A percentile compares a stretch with the other conserved stretches of the same genome.
These are phyloP conservation scores for Auricularia auricula-judae DNA, from an alignment of 768 basidiomycete species.

Conservation along the genomic window DNA sequence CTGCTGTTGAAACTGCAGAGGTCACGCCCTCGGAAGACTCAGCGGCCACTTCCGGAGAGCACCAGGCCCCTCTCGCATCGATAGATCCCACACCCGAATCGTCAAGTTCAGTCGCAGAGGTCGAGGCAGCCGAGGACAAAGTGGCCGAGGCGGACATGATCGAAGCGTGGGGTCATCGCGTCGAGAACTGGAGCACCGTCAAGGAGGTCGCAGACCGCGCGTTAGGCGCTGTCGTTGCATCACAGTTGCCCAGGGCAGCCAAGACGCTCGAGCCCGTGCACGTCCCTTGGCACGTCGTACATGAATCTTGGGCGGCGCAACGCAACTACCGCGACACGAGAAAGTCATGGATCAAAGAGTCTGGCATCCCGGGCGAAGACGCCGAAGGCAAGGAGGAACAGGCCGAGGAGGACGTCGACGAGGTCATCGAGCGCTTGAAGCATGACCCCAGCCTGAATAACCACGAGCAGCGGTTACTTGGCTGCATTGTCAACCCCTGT, in stretches of 20 bases:
- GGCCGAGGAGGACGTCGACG: slow-evolving; percentile 38
- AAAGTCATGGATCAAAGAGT: slow-evolving; percentile 49
- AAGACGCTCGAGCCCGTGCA: slow-evolving; percentile 35
- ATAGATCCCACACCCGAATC: background rate
- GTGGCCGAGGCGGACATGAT: slow-evolving; percentile 25
- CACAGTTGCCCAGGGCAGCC: slow-evolving; percentile 9
- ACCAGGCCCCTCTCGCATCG: background rate
- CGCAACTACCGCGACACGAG: slow-evolving; percentile 39
- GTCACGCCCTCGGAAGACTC: background rate
- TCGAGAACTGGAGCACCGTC: slow-evolving; percentile 62
- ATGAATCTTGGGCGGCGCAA: slow-evolving; percentile 53
- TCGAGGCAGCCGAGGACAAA: background rate
- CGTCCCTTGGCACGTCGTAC: slow-evolving; percentile 58
- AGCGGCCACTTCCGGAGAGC: no score
- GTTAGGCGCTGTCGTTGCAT: slow-evolving; percentile 47
- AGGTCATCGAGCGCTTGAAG: slow-evolving; percentile 66
- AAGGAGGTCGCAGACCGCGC: slow-evolving; percentile 67
- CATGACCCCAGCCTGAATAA: slow-evolving; percentile 63
- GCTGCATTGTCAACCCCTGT: slow-evolving; percentile 81
- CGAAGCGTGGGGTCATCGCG: slow-evolving; percentile 56
- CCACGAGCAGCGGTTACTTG: slow-evolving; percentile 72
- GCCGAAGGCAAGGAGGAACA: slow-evolving; percentile 25
- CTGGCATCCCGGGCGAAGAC: slow-evolving; percentile 22
- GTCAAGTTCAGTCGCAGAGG: background rate
- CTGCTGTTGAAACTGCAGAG: background rate